Conservation (phyloP, 371 early-diverging fungal genomes). For the Mortierella sp. region DNA sequence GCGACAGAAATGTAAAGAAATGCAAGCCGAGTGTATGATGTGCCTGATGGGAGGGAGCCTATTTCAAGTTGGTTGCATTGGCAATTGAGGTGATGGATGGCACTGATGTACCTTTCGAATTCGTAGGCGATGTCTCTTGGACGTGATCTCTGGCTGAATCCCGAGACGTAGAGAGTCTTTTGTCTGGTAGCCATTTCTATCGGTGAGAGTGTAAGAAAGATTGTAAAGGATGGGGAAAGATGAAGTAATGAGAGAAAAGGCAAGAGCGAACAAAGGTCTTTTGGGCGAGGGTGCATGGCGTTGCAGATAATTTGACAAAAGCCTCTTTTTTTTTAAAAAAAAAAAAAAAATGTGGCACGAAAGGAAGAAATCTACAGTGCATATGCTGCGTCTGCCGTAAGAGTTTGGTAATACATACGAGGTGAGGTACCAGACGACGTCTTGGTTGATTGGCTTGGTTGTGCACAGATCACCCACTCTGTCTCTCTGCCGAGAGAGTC, state of each 20-base stretch:
- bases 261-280: neutral
- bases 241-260: neutral
- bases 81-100: neutral
- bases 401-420: too few species aligned
- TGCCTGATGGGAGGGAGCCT: neutral
- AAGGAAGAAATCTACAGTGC: slow-evolving; percentile 15
- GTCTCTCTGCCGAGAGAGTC: too few species aligned
- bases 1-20: neutral
- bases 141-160: slow-evolving; percentile 75
- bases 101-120: slow-evolving; percentile 77
- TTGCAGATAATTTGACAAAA: neutral
- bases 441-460: too few species aligned
- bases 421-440: too few species aligned
- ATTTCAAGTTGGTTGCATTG: neutral
- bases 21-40: neutral
- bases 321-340: neutral
- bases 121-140: slow-evolving; percentile 86
- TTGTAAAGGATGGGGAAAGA: neutral
- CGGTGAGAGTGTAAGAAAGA: neutral
- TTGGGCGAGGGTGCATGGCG: neutral
- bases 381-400: slow-evolving; percentile 4
- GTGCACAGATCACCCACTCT: neutral
- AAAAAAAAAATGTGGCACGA: too few species aligned
- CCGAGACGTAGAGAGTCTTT: slow-evolving; percentile 75
- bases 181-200: slow-evolving; percentile 20